Evolutionary conservation across 495 filamentous ascomycete genomes (phyloP).

Genomic region (Beverwykella pulmonaria): DNA sequence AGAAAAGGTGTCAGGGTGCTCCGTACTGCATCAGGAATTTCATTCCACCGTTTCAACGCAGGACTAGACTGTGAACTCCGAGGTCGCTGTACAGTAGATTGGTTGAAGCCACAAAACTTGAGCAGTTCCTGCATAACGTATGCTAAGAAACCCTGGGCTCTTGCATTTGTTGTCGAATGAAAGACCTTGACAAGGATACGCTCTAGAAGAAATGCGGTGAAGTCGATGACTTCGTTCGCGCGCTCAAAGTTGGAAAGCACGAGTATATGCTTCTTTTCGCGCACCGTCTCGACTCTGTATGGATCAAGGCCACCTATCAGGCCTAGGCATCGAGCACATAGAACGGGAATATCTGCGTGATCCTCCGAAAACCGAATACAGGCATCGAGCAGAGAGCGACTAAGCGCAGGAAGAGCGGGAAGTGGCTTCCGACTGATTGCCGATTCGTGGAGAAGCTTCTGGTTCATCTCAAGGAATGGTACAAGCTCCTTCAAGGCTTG

Average conservation of each 20-base stretch:
- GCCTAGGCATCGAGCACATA: constrained; percentile 79
- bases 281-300: constrained; percentile 78
- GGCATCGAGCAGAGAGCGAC: constrained; percentile 79
- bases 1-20: constrained; percentile 84
- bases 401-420: constrained; percentile 67
- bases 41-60: constrained; percentile 71
- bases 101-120: constrained; percentile 68
- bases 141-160: constrained; percentile 84
- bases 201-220: constrained; percentile 81
- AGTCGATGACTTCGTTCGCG: constrained; percentile 79
- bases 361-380: constrained; percentile 74
- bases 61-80: constrained; percentile 56
- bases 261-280: constrained; percentile 76
- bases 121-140: constrained; percentile 93
- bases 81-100: constrained; percentile 57
- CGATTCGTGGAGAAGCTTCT: constrained; percentile 78
- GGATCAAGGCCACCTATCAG: constrained; percentile 89
- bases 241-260: constrained; percentile 82
- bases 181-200: constrained; percentile 89
- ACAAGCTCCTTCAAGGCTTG: constrained; percentile 77
- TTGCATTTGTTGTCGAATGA: constrained; percentile 80
- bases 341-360: constrained; percentile 64
- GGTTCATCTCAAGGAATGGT: constrained; percentile 69
- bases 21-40: constrained; percentile 71
- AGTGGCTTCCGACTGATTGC: constrained; percentile 86